A percentile compares a stretch with the other conserved stretches of the same genome.
phyloP scores from a whole-genome alignment of 441 rosid species.

The Adansonia madagascariensis region DNA sequence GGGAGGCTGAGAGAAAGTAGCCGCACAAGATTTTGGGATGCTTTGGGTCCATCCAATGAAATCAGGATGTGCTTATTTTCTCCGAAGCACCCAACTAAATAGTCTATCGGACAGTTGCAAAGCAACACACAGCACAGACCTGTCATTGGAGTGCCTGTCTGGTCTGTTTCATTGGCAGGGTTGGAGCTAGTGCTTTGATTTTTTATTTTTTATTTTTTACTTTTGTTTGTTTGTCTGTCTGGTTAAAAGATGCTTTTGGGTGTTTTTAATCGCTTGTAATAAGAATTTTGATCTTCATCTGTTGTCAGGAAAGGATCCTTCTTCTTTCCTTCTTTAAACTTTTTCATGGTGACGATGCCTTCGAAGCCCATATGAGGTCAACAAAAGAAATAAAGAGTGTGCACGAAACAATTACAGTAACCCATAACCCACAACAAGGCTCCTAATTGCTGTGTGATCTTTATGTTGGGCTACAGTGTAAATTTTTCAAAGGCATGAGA shows the following conservation, averaged over 20 bases:
- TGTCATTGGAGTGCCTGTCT: not conserved
- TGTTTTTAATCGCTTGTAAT: not conserved
- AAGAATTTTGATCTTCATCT: not conserved
- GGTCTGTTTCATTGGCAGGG: not conserved
- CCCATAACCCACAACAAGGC: not conserved
- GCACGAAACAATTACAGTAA: too few species aligned
- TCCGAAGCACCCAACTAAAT: too few species aligned
- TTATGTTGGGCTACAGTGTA: not conserved
- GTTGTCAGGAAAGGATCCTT: not conserved
- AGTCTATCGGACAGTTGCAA: too few species aligned
- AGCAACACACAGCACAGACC: not conserved
- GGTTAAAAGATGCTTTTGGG: not conserved
- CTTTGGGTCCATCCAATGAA: not conserved
- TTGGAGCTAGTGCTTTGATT: not conserved
- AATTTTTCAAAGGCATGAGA: not conserved
- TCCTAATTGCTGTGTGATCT: not conserved
- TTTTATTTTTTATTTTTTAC: not conserved
- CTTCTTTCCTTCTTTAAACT: not conserved
- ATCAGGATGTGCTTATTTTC: too few species aligned
- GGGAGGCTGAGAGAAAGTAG: not conserved
- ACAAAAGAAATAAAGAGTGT: not conserved
- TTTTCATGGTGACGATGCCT: not conserved
- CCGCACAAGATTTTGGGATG: not conserved
- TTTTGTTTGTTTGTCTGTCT: not conserved
- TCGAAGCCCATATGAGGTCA: not conserved